A percentile compares a stretch with the other conserved stretches of the same genome.
Conservation (phyloP, 495 filamentous ascomycete species). For the Sabuloglossum arenarium region DNA sequence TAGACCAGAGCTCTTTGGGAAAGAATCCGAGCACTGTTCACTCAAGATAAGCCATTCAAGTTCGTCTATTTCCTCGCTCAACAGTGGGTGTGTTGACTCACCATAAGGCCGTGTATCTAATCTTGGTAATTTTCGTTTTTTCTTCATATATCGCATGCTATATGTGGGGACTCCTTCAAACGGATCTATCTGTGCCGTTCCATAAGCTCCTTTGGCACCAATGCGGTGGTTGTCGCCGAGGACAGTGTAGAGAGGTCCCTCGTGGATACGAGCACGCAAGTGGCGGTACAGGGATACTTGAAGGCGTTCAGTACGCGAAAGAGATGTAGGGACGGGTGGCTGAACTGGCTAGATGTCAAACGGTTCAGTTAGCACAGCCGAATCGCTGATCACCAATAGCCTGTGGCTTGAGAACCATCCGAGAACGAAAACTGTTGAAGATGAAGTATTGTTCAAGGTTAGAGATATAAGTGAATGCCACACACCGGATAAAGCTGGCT, state of each 20-base stretch:
- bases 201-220: slow-evolving; percentile 21
- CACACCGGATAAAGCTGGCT: slow-evolving; percentile 19
- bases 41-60: not conserved
- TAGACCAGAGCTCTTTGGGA: slow-evolving; percentile 31
- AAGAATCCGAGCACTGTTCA: slow-evolving; percentile 31
- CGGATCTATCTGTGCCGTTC: slow-evolving; percentile 25
- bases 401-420: not conserved
- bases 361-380: not conserved
- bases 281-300: slow-evolving; percentile 24
- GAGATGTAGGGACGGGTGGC: slow-evolving; percentile 13
- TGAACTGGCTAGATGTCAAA: not conserved
- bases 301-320: slow-evolving; percentile 13
- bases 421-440: not conserved
- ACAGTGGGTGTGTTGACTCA: slow-evolving; percentile 12
- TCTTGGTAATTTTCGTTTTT: slow-evolving; percentile 26
- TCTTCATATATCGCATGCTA: slow-evolving; percentile 32
- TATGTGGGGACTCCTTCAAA: slow-evolving; percentile 41
- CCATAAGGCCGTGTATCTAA: slow-evolving; percentile 28
- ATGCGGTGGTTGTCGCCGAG: slow-evolving; percentile 25
- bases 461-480: too few species aligned
- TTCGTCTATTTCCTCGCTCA: not conserved
- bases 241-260: slow-evolving; percentile 35
- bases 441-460: not conserved
- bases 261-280: slow-evolving; percentile 30
- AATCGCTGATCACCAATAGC: not conserved